A percentile compares a stretch with the other conserved stretches of the same genome.
Evolutionary conservation across 2,329 filamentous ascomycete species (phyloP).

Genomic region (Colletotrichum lupini): DNA sequence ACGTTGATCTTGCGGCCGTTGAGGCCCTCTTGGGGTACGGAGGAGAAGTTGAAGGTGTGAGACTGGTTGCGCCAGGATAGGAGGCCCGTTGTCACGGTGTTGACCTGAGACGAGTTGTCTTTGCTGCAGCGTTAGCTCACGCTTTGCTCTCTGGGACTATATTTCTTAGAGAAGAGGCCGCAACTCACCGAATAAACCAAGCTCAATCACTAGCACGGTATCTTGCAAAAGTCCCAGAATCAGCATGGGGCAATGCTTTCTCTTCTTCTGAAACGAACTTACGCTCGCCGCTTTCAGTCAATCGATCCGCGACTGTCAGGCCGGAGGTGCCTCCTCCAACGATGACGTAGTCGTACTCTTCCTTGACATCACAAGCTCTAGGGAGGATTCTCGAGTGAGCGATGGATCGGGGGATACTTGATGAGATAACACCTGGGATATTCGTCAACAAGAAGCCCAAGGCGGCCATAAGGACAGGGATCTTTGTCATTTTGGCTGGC

Average conservation of each 20-base stretch:
- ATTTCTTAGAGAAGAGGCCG: not conserved
- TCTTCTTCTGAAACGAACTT: not conserved
- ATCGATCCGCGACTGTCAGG: conserved; percentile 36
- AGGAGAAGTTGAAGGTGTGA: conserved; percentile 27
- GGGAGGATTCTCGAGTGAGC: conserved; percentile 13
- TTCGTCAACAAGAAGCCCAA: not conserved
- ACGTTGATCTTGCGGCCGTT: conserved; percentile 34
- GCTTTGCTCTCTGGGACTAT: too few species aligned
- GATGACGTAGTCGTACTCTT: conserved; percentile 39
- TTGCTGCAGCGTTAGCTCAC: not conserved
- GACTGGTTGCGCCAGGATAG: conserved; percentile 19
- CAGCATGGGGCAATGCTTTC: not conserved
- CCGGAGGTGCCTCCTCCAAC: conserved; percentile 38
- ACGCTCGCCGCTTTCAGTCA: conserved; percentile 37
- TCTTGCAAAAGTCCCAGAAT: not conserved
- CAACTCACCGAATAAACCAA: conserved; percentile 33
- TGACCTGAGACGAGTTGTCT: conserved; percentile 40
- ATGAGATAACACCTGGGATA: not conserved
- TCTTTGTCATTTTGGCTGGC: not conserved
- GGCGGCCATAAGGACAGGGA: not conserved
- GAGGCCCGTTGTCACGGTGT: conserved; percentile 34
- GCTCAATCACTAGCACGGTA: conserved; percentile 39
- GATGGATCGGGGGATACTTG: conserved; percentile 8
- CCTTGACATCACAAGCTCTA: conserved; percentile 9
- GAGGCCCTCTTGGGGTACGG: conserved; percentile 36